Percentiles rank a stretch among this genome's conserved stretches.
Evolutionary conservation across 495 filamentous ascomycete genomes (phyloP).

Genomic region (Daldinia caldariorum): DNA sequence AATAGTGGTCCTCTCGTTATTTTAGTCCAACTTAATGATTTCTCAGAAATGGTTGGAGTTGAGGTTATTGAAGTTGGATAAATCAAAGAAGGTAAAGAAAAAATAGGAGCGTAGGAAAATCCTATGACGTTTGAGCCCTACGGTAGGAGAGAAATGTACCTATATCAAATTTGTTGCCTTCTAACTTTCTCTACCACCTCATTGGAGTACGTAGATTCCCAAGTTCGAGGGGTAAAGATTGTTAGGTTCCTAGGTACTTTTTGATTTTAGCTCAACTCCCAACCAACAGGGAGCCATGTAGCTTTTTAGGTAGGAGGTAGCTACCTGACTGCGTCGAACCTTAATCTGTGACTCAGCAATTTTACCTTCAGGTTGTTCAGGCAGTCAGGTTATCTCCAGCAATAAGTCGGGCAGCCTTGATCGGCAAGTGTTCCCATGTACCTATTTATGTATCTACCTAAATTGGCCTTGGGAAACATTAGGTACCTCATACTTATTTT

Average conservation of each 20-base stretch:
- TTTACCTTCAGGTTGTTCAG: too few relatives aligned
- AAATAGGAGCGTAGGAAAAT: constrained; percentile 12
- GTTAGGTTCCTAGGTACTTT: constrained; percentile 6
- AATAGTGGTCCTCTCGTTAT: neutral
- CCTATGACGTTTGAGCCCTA: constrained; percentile 41
- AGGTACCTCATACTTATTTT: too few relatives aligned
- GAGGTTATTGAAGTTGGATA: constrained; percentile 31
- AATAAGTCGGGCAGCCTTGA: too few relatives aligned
- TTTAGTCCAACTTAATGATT: constrained; percentile 27
- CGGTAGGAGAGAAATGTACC: constrained; percentile 21
- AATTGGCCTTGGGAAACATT: constrained; percentile 13
- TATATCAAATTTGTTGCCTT: constrained; percentile 27
- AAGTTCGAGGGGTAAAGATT: too few relatives aligned
- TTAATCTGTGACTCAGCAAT: constrained; percentile 31
- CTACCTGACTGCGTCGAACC: too few relatives aligned
- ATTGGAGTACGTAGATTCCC: constrained; percentile 10
- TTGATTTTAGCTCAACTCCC: neutral
- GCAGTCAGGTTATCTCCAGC: too few relatives aligned
- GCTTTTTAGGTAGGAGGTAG: neutral
- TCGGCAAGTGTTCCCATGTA: constrained; percentile 18
- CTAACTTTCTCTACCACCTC: constrained; percentile 21
- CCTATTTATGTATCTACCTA: too few relatives aligned
- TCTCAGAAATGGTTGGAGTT: constrained; percentile 13
- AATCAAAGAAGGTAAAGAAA: constrained; percentile 14
- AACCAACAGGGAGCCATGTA: too few relatives aligned